A percentile compares a stretch with the other conserved stretches of the same genome.
These are phyloP conservation scores for Ceratocystiopsis sp. DNA, from an alignment of 2,329 filamentous ascomycete genomes.

Conservation along the genomic window DNA sequence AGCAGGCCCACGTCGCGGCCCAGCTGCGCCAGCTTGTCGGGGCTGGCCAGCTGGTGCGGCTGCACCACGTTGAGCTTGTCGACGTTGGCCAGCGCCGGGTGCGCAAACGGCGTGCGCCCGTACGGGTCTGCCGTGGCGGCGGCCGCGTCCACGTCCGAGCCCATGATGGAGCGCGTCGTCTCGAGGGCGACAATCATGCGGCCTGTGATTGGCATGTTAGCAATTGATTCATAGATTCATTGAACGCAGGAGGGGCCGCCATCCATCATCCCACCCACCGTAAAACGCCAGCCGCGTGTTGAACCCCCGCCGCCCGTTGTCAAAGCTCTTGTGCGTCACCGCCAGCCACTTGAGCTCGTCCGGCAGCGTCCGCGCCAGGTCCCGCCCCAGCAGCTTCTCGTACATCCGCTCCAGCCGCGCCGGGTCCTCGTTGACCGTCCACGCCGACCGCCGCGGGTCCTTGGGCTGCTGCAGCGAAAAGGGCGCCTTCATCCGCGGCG, in stretches of 20 bases:
- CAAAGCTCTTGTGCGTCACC: constrained; percentile 95
- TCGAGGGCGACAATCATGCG: constrained; percentile 14
- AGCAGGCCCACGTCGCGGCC: constrained; percentile 54
- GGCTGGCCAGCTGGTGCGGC: constrained; percentile 44
- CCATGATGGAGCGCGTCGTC: constrained; percentile 13
- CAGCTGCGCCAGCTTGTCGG: constrained; percentile 48
- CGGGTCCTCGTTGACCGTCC: constrained; percentile 60
- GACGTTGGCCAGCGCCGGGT: constrained; percentile 55
- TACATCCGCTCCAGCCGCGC: constrained; percentile 62
- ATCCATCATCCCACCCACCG: too few species aligned
- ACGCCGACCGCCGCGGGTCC: constrained; percentile 35
- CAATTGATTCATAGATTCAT: too few species aligned
- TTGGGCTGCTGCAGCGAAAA: constrained; percentile 44
- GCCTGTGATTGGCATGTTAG: not conserved
- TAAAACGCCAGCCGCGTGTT: constrained; percentile 86
- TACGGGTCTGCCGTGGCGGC: constrained; percentile 13
- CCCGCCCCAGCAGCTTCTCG: constrained; percentile 53
- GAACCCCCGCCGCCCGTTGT: constrained; percentile 83
- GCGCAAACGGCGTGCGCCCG: constrained; percentile 47
- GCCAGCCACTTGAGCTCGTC: constrained; percentile 96
- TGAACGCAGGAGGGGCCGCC: too few species aligned
- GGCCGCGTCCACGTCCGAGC: not conserved
- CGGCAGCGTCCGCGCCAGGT: constrained; percentile 55
- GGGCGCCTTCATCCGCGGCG: constrained; percentile 50
- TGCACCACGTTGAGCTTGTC: constrained; percentile 49